Evolutionary conservation across 352 stramenopile species (phyloP).

Genomic region (Phytophthora hybrid): DNA sequence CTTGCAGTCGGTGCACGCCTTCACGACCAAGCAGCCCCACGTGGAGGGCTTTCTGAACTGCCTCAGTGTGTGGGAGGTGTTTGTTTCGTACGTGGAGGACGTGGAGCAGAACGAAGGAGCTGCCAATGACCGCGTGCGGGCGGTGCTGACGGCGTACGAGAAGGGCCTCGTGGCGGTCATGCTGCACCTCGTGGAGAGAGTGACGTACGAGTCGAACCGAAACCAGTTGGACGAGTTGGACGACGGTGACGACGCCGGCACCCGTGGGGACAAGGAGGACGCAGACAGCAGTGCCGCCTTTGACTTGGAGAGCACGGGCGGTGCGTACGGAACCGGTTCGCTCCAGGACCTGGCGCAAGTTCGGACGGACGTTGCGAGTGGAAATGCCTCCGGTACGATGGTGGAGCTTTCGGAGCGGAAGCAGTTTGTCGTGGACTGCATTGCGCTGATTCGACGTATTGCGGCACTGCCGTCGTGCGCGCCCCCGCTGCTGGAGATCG

Average conservation of each 20-base stretch:
- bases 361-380: slow-evolving; percentile 51
- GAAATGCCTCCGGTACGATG: slow-evolving; percentile 44
- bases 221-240: slow-evolving; percentile 72
- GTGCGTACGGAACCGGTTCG: slow-evolving; percentile 59
- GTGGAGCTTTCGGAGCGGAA: slow-evolving; percentile 75
- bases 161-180: slow-evolving; percentile 77
- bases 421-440: slow-evolving; percentile 78
- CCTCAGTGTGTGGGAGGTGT: slow-evolving; percentile 83
- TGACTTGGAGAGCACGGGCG: slow-evolving; percentile 44
- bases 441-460: slow-evolving; percentile 76
- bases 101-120: slow-evolving; percentile 74
- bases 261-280: slow-evolving; percentile 47
- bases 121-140: slow-evolving; percentile 54
- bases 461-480: slow-evolving; percentile 66
- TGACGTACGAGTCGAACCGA: slow-evolving; percentile 73
- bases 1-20: slow-evolving; percentile 61
- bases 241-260: slow-evolving; percentile 49
- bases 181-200: slow-evolving; percentile 77
- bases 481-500: slow-evolving; percentile 55
- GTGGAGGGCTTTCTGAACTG: slow-evolving; percentile 83
- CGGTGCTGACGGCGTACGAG: slow-evolving; percentile 73
- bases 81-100: slow-evolving; percentile 86
- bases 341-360: slow-evolving; percentile 79
- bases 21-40: slow-evolving; percentile 79
- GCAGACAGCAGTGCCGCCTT: slow-evolving; percentile 45